These are phyloP conservation scores for Cornus controversa DNA, from an alignment of 148 eudicot genomes.

Conservation along the genomic window DNA sequence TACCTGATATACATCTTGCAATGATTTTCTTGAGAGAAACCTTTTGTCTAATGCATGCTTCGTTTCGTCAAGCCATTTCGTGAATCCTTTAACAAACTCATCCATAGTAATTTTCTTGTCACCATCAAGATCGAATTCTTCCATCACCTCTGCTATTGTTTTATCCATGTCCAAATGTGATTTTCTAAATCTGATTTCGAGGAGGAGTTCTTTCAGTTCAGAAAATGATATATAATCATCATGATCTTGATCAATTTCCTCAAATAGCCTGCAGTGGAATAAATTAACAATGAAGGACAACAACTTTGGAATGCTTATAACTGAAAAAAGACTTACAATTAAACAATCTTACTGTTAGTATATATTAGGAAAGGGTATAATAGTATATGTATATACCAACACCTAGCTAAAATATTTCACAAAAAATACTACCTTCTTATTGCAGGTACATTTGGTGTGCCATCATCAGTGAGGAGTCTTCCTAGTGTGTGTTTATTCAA, in stretches of 20 bases:
- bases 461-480: slow-evolving; percentile 26
- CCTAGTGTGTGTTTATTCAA: slow-evolving; percentile 23
- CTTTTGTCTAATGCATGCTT: slow-evolving; percentile 27
- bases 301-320: not conserved
- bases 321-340: not conserved
- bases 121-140: slow-evolving; percentile 24
- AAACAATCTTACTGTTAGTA: not conserved
- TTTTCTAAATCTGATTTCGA: slow-evolving; percentile 21
- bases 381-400: too few species aligned
- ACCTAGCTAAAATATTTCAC: too few species aligned
- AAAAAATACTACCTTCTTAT: slow-evolving; percentile 30
- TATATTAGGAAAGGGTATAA: too few species aligned
- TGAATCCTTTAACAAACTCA: slow-evolving; percentile 38
- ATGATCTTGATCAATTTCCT: slow-evolving; percentile 29
- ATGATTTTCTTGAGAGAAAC: slow-evolving; percentile 27
- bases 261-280: slow-evolving; percentile 28
- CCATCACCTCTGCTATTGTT: slow-evolving; percentile 22
- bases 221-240: slow-evolving; percentile 22
- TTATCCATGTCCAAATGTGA: slow-evolving; percentile 16
- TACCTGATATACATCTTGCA: slow-evolving; percentile 32
- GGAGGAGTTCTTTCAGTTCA: slow-evolving; percentile 29
- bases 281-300: not conserved
- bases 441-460: slow-evolving; percentile 28
- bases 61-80: slow-evolving; percentile 39
- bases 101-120: slow-evolving; percentile 31